phyloP scores from a whole-genome alignment of 306 rosid genomes.

The Vicia sativa region DNA sequence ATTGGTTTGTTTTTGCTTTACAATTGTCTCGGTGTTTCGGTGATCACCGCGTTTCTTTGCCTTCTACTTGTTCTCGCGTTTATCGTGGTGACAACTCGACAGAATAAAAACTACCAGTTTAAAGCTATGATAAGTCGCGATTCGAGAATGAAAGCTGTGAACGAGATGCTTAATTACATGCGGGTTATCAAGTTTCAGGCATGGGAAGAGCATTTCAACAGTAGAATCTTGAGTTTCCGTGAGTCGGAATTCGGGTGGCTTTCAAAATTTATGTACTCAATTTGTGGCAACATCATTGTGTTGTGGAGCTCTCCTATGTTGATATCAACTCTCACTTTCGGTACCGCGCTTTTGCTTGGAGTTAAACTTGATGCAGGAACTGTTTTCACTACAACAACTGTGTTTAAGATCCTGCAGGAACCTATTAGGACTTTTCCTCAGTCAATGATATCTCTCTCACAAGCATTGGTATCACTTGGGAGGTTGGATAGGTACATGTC shows the following conservation, averaged over 20 bases:
- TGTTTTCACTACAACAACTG: constrained; percentile 87
- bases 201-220: constrained; percentile 91
- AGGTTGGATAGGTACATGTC: constrained; percentile 81
- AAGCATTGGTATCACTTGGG: constrained; percentile 85
- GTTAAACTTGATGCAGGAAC: constrained; percentile 84
- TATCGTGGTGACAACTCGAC: constrained; percentile 44
- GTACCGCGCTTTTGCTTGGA: constrained; percentile 66
- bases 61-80: constrained; percentile 53
- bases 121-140: constrained; percentile 82
- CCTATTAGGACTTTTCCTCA: constrained; percentile 96
- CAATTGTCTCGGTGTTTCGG: constrained; percentile 59
- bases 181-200: constrained; percentile 97
- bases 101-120: constrained; percentile 65
- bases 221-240: constrained; percentile 64
- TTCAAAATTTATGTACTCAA: constrained; percentile 74
- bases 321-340: constrained; percentile 79
- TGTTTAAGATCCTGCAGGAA: constrained; percentile 84
- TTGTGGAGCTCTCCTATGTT: constrained; percentile 78
- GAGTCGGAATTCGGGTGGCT: constrained; percentile 76
- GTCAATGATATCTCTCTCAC: constrained; percentile 85
- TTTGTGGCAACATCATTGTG: constrained; percentile 58
- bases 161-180: constrained; percentile 95
- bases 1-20: constrained; percentile 68
- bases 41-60: constrained; percentile 59
- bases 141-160: constrained; percentile 90